These are phyloP conservation scores for Clavariopsis aquatica DNA, from an alignment of 495 filamentous ascomycete species.

Conservation along the genomic window DNA sequence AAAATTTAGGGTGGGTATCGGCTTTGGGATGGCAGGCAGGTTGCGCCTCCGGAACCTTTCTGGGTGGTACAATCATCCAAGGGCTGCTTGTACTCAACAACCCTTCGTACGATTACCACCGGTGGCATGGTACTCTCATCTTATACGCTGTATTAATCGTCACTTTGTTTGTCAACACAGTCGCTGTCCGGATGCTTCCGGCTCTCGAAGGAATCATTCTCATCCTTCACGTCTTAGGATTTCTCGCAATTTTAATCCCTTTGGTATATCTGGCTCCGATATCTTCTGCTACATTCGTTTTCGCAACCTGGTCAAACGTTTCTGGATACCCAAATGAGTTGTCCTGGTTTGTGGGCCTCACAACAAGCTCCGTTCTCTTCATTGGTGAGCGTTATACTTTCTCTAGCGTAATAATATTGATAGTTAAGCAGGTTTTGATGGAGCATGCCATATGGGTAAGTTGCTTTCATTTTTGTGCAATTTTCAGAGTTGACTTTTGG, in stretches of 20 bases:
- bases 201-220: constrained; percentile 29
- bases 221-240: constrained; percentile 35
- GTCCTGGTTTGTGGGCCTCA: constrained; percentile 50
- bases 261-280: constrained; percentile 30
- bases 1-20: constrained; percentile 12
- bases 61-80: constrained; percentile 38
- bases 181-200: constrained; percentile 31
- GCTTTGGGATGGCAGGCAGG: constrained; percentile 24
- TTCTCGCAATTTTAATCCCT: constrained; percentile 33
- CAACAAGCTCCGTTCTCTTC: constrained; percentile 60
- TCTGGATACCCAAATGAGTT: neutral
- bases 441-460: constrained; percentile 34
- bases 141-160: constrained; percentile 27
- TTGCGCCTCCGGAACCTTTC: constrained; percentile 32
- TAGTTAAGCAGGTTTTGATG: constrained; percentile 32
- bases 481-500: neutral
- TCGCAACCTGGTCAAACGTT: constrained; percentile 32
- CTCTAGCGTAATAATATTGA: neutral
- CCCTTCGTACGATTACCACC: constrained; percentile 32
- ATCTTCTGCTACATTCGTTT: constrained; percentile 13
- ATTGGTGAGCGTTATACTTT: constrained; percentile 40
- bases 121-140: constrained; percentile 40
- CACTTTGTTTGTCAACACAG: constrained; percentile 31
- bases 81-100: constrained; percentile 38
- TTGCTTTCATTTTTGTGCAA: too few species aligned